Evolutionary conservation across 2,329 filamentous ascomycete species (phyloP).

Genomic region (Phaeophleospora eucalypticola): DNA sequence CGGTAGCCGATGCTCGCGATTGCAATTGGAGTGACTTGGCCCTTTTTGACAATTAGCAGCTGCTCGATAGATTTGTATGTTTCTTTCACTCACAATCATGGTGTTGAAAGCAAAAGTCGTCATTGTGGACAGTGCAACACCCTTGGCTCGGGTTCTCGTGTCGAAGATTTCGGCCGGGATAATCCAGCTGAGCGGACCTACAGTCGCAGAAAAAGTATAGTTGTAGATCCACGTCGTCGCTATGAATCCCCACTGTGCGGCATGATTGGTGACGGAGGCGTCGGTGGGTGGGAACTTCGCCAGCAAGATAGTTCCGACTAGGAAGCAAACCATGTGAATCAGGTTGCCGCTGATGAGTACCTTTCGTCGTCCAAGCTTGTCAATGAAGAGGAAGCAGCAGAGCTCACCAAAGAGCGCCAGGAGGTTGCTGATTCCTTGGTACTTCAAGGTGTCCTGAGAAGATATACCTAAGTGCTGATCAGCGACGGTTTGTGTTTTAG

Average conservation of each 20-base stretch:
- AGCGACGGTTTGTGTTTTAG: too few species aligned
- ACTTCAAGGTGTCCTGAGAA: too few species aligned
- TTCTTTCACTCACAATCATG: constrained; percentile 19
- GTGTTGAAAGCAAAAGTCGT: constrained; percentile 31
- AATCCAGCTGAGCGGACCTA: constrained; percentile 26
- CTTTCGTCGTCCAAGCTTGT: constrained; percentile 21
- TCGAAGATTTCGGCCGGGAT: constrained; percentile 31
- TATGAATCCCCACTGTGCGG: constrained; percentile 27
- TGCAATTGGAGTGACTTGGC: constrained; percentile 29
- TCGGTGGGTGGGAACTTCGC: constrained; percentile 14
- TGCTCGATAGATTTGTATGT: neutral
- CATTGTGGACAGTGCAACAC: constrained; percentile 24
- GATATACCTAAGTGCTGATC: neutral
- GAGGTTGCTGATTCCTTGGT: constrained; percentile 22
- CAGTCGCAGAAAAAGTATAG: constrained; percentile 22
- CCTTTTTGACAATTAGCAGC: neutral
- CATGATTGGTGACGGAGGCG: constrained; percentile 8
- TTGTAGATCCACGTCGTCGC: constrained; percentile 28
- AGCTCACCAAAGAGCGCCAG: constrained; percentile 20
- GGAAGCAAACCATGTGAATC: constrained; percentile 20
- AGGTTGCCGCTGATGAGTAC: constrained; percentile 23
- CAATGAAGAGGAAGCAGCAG: constrained; percentile 23
- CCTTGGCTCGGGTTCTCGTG: constrained; percentile 23
- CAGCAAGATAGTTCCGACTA: constrained; percentile 24
- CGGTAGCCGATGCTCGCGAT: constrained; percentile 24